Percentiles rank a stretch among this genome's conserved stretches.
Conservation (phyloP, 495 filamentous ascomycete species). For the Melanomma pulvis-pyrius region DNA sequence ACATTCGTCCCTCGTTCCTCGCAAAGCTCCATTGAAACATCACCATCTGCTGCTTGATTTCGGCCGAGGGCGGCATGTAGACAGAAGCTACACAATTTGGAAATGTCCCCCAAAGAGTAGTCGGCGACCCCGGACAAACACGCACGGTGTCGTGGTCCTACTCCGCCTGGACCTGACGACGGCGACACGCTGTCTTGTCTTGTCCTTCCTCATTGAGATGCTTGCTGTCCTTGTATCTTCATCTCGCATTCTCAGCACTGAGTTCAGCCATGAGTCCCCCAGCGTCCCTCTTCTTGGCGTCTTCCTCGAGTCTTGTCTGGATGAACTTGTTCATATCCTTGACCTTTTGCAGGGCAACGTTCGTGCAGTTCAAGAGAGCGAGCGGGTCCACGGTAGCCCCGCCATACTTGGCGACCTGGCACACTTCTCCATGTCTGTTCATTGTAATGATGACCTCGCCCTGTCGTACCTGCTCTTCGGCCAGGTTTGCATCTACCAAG, state of each 20-base stretch:
- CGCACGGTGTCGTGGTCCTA: background rate
- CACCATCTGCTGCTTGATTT: background rate
- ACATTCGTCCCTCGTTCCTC: slow-evolving; percentile 4
- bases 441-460: slow-evolving; percentile 83
- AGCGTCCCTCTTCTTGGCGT: slow-evolving; percentile 73
- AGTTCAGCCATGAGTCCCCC: slow-evolving; percentile 75
- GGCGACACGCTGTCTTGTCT: background rate
- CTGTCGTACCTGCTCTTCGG: slow-evolving; percentile 85
- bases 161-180: background rate
- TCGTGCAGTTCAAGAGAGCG: slow-evolving; percentile 68
- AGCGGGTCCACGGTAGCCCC: slow-evolving; percentile 80
- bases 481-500: slow-evolving; percentile 74
- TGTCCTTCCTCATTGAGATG: background rate
- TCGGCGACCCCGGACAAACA: background rate
- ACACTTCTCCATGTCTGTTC: slow-evolving; percentile 89
- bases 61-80: background rate
- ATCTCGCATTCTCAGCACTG: slow-evolving; percentile 75
- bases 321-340: slow-evolving; percentile 75
- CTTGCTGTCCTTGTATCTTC: slow-evolving; percentile 12
- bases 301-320: slow-evolving; percentile 70
- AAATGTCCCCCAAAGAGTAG: background rate
- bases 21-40: background rate
- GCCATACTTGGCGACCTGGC: slow-evolving; percentile 84
- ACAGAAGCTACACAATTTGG: background rate
- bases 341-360: slow-evolving; percentile 71